Evolutionary conservation across 805 yeast genomes (phyloP).

Genomic region (Yarrowia sp.): DNA sequence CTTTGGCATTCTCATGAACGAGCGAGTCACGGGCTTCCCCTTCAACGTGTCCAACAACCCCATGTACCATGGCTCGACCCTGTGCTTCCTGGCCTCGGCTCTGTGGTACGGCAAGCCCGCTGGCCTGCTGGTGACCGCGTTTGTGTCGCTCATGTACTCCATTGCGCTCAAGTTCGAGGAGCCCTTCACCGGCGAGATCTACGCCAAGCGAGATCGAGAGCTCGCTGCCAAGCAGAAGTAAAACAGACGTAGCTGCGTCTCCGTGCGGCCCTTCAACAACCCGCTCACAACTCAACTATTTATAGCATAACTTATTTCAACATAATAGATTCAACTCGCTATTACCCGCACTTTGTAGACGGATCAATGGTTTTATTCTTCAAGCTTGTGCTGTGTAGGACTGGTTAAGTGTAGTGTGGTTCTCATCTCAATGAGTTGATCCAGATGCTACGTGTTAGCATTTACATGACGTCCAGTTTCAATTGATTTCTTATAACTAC

Average conservation of each 20-base stretch:
- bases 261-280: not conserved
- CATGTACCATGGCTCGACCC: slow-evolving; percentile 91
- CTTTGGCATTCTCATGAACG: slow-evolving; percentile 90
- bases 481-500: no score
- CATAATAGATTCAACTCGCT: slow-evolving; percentile 27
- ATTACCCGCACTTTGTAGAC: slow-evolving; percentile 1
- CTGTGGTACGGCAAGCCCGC: slow-evolving; percentile 87
- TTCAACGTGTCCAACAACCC: slow-evolving; percentile 90
- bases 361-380: no score
- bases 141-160: slow-evolving; percentile 78
- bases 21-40: slow-evolving; percentile 89
- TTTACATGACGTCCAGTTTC: no score
- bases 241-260: no score
- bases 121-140: slow-evolving; percentile 67
- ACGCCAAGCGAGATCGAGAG: slow-evolving; percentile 63
- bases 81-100: slow-evolving; percentile 88
- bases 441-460: no score
- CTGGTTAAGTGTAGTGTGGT: no score
- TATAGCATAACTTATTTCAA: slow-evolving; percentile 27
- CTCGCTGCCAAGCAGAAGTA: slow-evolving; percentile 35
- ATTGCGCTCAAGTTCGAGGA: slow-evolving; percentile 88
- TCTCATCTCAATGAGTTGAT: no score
- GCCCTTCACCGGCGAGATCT: slow-evolving; percentile 91
- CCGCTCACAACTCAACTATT: slow-evolving; percentile 15
- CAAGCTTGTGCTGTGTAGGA: no score